phyloP scores from a whole-genome alignment of 2,329 filamentous ascomycete genomes.

The Pseudocercospora macadamiae region DNA sequence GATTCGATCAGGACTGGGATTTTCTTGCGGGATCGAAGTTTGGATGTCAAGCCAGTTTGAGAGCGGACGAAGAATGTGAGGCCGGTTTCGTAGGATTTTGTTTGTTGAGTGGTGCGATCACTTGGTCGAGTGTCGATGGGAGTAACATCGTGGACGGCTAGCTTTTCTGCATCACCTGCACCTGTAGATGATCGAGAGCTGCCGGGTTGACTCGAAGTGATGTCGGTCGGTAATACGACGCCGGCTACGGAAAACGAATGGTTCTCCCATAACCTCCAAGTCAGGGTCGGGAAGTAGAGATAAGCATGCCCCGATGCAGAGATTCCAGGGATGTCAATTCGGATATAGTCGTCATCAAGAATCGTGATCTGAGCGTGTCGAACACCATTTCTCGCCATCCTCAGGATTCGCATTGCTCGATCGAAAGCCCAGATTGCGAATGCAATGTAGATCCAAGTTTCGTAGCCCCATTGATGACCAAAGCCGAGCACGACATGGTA shows the following conservation, averaged over 20 bases:
- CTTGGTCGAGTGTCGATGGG: neutral
- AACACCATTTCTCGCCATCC: constrained; percentile 45
- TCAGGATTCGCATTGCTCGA: constrained; percentile 45
- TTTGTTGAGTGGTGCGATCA: neutral
- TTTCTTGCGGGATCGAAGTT: constrained; percentile 26
- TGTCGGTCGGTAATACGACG: neutral
- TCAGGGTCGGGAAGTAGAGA: constrained; percentile 55
- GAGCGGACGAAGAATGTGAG: constrained; percentile 45
- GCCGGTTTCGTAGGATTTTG: constrained; percentile 18
- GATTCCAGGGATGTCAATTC: constrained; percentile 48
- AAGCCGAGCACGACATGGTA: constrained; percentile 47
- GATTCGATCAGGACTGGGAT: constrained; percentile 43
- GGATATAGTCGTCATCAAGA: constrained; percentile 38
- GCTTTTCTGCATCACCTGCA: constrained; percentile 7
- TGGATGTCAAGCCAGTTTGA: constrained; percentile 39
- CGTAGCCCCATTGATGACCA: constrained; percentile 48
- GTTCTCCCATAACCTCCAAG: constrained; percentile 52
- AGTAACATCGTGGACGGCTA: neutral
- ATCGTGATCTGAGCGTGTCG: constrained; percentile 43
- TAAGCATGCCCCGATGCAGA: constrained; percentile 49
- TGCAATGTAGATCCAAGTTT: constrained; percentile 51
- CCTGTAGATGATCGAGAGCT: neutral
- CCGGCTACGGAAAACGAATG: constrained; percentile 56
- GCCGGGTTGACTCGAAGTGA: neutral
- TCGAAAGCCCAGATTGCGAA: constrained; percentile 53